phyloP scores from a whole-genome alignment of 2,329 filamentous ascomycete genomes.

The Aspergillus udagawae region DNA sequence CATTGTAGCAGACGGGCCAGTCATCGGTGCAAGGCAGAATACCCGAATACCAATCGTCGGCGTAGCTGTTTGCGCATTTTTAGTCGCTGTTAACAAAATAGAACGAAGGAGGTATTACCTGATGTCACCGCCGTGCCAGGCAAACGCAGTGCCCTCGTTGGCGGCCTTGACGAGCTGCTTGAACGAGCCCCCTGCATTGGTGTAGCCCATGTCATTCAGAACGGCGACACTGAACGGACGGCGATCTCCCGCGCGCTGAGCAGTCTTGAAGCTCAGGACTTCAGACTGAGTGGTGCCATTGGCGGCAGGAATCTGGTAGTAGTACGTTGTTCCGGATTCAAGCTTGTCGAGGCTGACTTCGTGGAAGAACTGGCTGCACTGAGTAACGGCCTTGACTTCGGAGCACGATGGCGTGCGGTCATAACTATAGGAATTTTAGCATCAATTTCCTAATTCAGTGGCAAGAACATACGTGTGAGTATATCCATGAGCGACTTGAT shows the following conservation, averaged over 20 bases:
- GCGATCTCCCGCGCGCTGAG: conserved; percentile 41
- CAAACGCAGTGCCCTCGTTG: conserved; percentile 47
- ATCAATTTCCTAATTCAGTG: not conserved
- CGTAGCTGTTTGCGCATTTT: conserved; percentile 32
- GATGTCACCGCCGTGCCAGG: conserved; percentile 53
- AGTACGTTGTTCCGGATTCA: conserved; percentile 46
- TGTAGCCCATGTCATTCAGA: conserved; percentile 54
- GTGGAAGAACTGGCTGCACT: conserved; percentile 52
- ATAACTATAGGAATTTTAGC: conserved; percentile 31
- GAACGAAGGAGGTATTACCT: no score
- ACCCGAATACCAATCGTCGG: conserved; percentile 51
- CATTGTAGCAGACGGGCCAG: conserved; percentile 53
- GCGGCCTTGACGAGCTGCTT: conserved; percentile 40
- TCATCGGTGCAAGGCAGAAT: conserved; percentile 46
- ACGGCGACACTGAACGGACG: conserved; percentile 45
- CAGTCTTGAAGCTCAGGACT: conserved; percentile 46
- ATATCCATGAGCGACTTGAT: conserved; percentile 34
- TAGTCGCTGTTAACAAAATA: no score
- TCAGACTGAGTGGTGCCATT: conserved; percentile 50
- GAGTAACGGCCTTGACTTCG: conserved; percentile 40
- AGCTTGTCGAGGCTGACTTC: conserved; percentile 45
- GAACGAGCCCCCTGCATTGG: conserved; percentile 48
- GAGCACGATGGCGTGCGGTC: conserved; percentile 51
- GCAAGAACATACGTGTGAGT: conserved; percentile 37
- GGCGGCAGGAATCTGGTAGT: conserved; percentile 47